Evolutionary conservation across 2,329 filamentous ascomycete genomes (phyloP), one percentile per base, ranked within the genome.

Genomic region (Trichoderma atroviride): DNA sequence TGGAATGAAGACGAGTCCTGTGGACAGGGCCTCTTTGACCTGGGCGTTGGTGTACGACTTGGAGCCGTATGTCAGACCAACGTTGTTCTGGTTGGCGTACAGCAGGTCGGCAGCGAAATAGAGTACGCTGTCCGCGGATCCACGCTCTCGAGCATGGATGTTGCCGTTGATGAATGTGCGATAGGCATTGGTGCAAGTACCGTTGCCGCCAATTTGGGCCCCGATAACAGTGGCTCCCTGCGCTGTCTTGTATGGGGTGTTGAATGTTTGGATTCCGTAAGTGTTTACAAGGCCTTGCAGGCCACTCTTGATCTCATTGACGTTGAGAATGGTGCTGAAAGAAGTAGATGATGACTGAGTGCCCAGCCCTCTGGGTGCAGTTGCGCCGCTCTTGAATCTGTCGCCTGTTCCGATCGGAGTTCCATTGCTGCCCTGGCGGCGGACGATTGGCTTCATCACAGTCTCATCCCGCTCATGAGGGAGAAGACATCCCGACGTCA

Each of bases 91-190:
- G 72, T 84, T 81, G 22, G 87, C 87, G 58, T 82, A 81, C 4
- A 89, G 81, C 4, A 89, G 79, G 74, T 89, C 87, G 0, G 85
- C 79, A 35, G 88, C 79, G 78, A 87, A 88, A 79, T 88, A 88
- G 55, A 89, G 76, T 16, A 88, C 78, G 70, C 85, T 81, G 74
- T 89, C 87, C 0, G 86, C 82, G 0, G 83, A 84, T 31, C 86
- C 87, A 11, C 87, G 83, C 77, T 89, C 87, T 29, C 87, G 84
- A 10, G 87, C 85, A 73, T 89, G 87, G 58, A 88, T 83, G 31
- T 81, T 85, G 53, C 83, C 83, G 70, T 84, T 84, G 69, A 89
- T 77, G 74, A 85, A 86, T 33, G 87, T 81, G 14, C 62, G 62
- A 29, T 65, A 65, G 52, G 62, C 52, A 13, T 65, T 53, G 37